These are phyloP conservation scores for Pouteria glomerata DNA, from an alignment of 148 eudicot genomes.

Conservation along the genomic window DNA sequence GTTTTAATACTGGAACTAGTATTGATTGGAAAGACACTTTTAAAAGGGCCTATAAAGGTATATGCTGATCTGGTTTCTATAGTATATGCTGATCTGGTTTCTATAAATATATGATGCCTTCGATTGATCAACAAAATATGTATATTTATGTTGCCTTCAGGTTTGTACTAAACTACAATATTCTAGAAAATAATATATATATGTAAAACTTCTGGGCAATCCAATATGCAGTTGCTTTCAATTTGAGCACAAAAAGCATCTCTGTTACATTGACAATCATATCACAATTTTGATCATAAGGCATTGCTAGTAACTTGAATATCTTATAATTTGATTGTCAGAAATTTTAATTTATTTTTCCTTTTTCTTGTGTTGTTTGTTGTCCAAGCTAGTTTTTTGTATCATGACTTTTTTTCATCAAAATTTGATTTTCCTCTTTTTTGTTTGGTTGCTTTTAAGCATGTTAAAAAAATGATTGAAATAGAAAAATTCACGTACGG, in stretches of 20 bases:
- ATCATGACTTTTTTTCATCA: too few species aligned
- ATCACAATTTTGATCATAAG: not conserved
- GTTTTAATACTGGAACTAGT: conserved; percentile 10
- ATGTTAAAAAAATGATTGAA: too few species aligned
- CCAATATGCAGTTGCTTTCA: not conserved
- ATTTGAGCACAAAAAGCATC: not conserved
- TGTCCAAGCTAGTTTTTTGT: too few species aligned
- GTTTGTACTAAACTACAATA: not conserved
- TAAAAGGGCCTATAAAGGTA: conserved; percentile 55
- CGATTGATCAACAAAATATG: too few species aligned
- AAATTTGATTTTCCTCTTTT: too few species aligned
- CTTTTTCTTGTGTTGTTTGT: too few species aligned
- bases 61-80: not conserved
- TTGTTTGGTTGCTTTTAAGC: too few species aligned
- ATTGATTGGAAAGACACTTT: conserved; percentile 55
- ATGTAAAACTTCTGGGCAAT: too few species aligned
- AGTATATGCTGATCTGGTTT: too few species aligned
- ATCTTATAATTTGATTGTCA: not conserved
- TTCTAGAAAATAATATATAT: not conserved
- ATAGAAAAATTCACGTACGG: too few species aligned
- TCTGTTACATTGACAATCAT: not conserved
- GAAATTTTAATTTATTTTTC: not conserved
- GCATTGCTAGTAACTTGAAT: not conserved
- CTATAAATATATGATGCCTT: too few species aligned
- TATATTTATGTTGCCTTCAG: not conserved